Evolutionary conservation across 352 stramenopile species (phyloP), one percentile per base, ranked within the genome.

Genomic region (Phytopythium ostracodes): DNA sequence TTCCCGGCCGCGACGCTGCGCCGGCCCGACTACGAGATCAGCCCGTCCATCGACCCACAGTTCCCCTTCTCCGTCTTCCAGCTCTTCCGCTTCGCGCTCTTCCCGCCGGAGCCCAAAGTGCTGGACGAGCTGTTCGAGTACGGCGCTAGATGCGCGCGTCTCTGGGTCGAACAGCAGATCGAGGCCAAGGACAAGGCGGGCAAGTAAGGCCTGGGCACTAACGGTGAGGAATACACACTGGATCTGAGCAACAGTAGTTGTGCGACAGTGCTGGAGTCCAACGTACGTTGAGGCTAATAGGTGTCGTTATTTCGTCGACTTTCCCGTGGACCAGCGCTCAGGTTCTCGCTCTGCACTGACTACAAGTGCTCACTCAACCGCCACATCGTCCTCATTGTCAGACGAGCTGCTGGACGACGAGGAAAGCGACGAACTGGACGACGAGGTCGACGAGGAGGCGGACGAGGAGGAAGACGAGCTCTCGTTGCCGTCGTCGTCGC

Each of bases 21-120:
- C 35, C 75, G 80, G 10, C 47, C 59, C 4, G 83, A 89, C 70
- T 91, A 92, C 62, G 79, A 88, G 47, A 91, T 94, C 60, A 89
- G 80, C 63, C 86, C 86, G 44, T 87, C 77, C 18, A 65, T 91
- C 22, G 76, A 91, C 44, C 57, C 67, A 1, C 50, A 76, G 0
- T 92, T 92, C 59, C 80, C 84, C 11, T 86, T 75, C 55, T 67
- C 62, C 10, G 75, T 91, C 52, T 67, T 79, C 47, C 70, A 92
- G 52, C 64, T 94, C 44, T 60, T 61, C 10, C 75, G 73, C 17
- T 89, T 76, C 54, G 65, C 84, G 20, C 63, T 94, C 20, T 73
- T 88, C 42, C 83, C 86, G 43, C 83, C 86, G 5, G 58, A 84
- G 20, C 40, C 72, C 8, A 42, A 71, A 18, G 71, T 90, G 51